phyloP scores from a whole-genome alignment of 108 stramenopile genomes.

The Hondaea fermentalgiana region DNA sequence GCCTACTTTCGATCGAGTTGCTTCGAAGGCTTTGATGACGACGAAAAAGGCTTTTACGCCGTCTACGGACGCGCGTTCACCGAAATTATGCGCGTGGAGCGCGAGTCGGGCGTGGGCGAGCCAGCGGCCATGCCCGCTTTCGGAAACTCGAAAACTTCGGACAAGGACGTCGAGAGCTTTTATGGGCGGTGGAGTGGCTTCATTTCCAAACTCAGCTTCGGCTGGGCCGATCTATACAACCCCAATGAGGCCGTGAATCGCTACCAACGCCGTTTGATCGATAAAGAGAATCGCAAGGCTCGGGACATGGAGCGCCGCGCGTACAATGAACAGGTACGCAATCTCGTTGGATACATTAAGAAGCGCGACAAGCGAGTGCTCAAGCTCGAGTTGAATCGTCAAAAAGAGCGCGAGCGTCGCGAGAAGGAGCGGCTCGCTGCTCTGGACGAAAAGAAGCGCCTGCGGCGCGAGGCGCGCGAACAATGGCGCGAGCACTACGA shows the following conservation, averaged over 20 bases:
- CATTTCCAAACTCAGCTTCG: conserved; percentile 14
- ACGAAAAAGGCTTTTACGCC: conserved; percentile 25
- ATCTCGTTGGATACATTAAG: conserved; percentile 18
- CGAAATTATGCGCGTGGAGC: neutral
- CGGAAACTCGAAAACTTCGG: neutral
- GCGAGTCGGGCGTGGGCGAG: neutral
- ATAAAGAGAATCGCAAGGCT: conserved; percentile 26
- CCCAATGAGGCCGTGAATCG: conserved; percentile 28
- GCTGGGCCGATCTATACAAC: conserved; percentile 33
- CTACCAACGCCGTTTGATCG: conserved; percentile 24
- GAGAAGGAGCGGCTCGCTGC: neutral
- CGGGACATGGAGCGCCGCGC: conserved; percentile 14
- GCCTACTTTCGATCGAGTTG: conserved; percentile 14
- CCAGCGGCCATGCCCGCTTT: neutral
- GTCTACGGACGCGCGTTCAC: conserved; percentile 25
- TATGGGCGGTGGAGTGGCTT: conserved; percentile 17
- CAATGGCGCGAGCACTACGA: conserved; percentile 13
- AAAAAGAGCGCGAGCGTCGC: neutral
- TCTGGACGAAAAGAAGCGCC: neutral
- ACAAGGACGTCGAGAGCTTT: conserved; percentile 20
- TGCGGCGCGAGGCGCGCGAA: neutral
- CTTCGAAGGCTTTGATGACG: conserved; percentile 28
- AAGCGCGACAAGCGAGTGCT: conserved; percentile 25
- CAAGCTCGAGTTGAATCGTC: neutral
- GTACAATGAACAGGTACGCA: conserved; percentile 18